These are phyloP conservation scores for Eucalyptus urophylla DNA, from an alignment of 345 rosid species.

Conservation along the genomic window DNA sequence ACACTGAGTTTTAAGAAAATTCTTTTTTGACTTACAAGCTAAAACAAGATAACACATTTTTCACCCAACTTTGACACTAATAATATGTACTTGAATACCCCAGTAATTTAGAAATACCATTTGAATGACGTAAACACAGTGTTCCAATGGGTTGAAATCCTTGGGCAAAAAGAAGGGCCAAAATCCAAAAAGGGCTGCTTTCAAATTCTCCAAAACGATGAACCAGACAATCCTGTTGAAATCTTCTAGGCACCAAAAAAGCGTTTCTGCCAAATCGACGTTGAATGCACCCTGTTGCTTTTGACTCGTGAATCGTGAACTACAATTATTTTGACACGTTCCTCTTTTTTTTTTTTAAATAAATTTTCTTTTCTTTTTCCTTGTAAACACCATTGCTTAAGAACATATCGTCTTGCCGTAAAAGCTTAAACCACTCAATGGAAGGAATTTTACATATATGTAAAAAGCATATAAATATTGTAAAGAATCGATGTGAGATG, in stretches of 20 bases:
- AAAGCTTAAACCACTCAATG: neutral
- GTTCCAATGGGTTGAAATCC: neutral
- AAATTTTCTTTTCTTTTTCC: neutral
- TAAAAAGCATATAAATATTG: neutral
- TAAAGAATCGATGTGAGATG: too few species aligned
- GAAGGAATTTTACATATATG: neutral
- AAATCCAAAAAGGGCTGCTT: neutral
- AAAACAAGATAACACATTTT: neutral
- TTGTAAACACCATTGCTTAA: neutral
- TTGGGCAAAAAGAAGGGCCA: neutral
- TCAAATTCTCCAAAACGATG: neutral
- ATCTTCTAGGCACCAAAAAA: neutral
- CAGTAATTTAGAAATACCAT: neutral
- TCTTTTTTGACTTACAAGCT: neutral
- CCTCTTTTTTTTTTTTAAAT: too few species aligned
- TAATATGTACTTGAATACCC: neutral
- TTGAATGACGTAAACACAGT: neutral
- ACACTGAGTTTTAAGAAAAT: neutral
- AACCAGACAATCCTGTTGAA: neutral
- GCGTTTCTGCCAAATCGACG: neutral
- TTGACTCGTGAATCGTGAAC: neutral
- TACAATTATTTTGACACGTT: neutral
- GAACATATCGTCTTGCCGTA: neutral
- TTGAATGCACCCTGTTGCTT: neutral
- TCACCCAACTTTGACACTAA: neutral